Evolutionary conservation across 176 grass and related monocot species (phyloP).

Genomic region (Cymbopogon citratus): DNA sequence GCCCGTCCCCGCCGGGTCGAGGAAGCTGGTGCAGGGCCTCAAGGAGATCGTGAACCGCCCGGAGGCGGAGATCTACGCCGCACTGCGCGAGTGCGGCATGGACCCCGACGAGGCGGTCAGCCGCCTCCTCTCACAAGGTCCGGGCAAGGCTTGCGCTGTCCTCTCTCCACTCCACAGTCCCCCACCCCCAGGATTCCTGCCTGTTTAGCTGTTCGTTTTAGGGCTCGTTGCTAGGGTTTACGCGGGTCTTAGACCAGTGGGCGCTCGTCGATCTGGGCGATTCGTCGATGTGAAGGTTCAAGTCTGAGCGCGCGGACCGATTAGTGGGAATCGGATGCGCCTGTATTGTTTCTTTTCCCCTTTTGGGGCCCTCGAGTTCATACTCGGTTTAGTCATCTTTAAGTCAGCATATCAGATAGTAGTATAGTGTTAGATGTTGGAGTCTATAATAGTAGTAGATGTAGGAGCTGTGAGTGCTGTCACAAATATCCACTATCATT

Average conservation of each 20-base stretch:
- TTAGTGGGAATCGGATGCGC: constrained; percentile 13
- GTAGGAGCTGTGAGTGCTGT: neutral
- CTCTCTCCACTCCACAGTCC: neutral
- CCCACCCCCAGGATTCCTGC: constrained; percentile 5
- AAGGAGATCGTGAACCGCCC: constrained; percentile 99
- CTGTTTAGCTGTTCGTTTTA: neutral
- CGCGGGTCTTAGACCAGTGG: neutral
- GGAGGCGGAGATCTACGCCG: constrained; percentile 91
- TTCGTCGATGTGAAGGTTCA: neutral
- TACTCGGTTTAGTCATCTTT: neutral
- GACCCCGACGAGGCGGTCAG: constrained; percentile 92
- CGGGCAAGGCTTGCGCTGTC: neutral
- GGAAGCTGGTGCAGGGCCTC: constrained; percentile 86
- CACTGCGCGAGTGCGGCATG: constrained; percentile 96
- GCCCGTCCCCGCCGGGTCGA: constrained; percentile 53
- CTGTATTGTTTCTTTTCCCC: neutral
- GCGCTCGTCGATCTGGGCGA: constrained; percentile 25
- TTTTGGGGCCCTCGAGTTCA: neutral
- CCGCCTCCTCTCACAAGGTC: constrained; percentile 92
- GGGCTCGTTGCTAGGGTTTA: constrained; percentile 16
- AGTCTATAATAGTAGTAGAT: neutral
- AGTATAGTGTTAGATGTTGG: neutral
- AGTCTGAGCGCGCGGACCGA: neutral
- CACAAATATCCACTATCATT: neutral
- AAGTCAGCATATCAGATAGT: neutral